A percentile compares a stretch with the other conserved stretches of the same genome.
Conservation (phyloP, 1,284 basidiomycete species). For the Leccinum huronense region DNA sequence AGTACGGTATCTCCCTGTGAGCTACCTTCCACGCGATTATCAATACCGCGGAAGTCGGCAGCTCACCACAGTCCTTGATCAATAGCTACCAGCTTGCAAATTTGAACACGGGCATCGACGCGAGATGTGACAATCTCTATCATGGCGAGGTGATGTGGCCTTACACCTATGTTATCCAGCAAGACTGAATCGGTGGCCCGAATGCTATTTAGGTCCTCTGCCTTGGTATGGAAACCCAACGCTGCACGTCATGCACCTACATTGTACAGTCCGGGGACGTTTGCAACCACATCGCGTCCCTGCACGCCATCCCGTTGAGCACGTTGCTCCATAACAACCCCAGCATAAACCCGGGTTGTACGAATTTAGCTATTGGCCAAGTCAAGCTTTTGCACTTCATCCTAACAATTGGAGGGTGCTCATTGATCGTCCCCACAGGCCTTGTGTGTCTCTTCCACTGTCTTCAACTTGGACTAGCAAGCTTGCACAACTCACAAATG, state of each 20-base stretch:
- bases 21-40: too few relatives aligned
- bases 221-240: background rate
- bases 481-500: background rate
- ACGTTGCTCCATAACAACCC: background rate
- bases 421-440: background rate
- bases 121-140: background rate
- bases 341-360: background rate
- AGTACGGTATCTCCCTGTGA: background rate
- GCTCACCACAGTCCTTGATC: background rate
- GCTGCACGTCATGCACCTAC: background rate
- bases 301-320: background rate
- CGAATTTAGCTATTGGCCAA: background rate
- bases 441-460: background rate
- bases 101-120: background rate
- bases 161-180: background rate
- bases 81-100: background rate
- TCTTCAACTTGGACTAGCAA: background rate
- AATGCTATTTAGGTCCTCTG: background rate
- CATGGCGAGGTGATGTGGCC: background rate
- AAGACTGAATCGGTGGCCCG: background rate
- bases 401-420: accelerated
- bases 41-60: too few relatives aligned
- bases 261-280: background rate
- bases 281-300: background rate
- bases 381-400: background rate